Evolutionary conservation across 1,284 basidiomycete genomes (phyloP).

Genomic region (Ceratobasidium sp.): DNA sequence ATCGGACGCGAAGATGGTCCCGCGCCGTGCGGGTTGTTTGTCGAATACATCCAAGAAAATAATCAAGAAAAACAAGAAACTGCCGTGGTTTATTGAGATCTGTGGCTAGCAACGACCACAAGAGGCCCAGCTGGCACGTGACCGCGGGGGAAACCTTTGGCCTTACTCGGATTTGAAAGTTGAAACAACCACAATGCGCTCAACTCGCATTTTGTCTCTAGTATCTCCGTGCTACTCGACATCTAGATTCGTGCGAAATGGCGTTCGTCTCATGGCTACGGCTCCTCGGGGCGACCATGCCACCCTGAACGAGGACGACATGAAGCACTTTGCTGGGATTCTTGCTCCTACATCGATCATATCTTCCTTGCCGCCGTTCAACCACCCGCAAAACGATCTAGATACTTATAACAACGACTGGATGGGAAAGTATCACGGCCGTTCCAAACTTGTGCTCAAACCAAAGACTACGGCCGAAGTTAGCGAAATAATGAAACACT

Average conservation of each 20-base stretch:
- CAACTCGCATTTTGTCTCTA: slow-evolving; percentile 14
- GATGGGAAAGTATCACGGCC: slow-evolving; percentile 96
- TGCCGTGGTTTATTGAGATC: background rate
- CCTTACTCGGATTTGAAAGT: background rate
- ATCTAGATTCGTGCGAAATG: background rate
- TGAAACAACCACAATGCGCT: slow-evolving; percentile 17
- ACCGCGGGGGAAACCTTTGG: background rate
- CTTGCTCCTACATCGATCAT: slow-evolving; percentile 50
- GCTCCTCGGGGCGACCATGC: slow-evolving; percentile 41
- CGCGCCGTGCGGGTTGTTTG: slow-evolving; percentile 7
- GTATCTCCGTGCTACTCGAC: background rate
- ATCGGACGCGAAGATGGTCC: slow-evolving; percentile 8
- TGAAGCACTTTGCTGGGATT: slow-evolving; percentile 49
- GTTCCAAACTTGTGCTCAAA: slow-evolving; percentile 86
- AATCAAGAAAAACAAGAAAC: background rate
- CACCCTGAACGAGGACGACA: slow-evolving; percentile 45
- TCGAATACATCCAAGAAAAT: slow-evolving; percentile 18
- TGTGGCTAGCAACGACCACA: background rate
- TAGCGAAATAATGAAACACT: slow-evolving; percentile 87
- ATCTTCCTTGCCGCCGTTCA: slow-evolving; percentile 47
- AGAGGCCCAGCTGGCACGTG: background rate
- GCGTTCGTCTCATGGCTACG: slow-evolving; percentile 23
- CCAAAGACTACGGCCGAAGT: slow-evolving; percentile 92
- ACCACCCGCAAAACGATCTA: slow-evolving; percentile 63
- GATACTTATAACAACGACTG: slow-evolving; percentile 91